Evolutionary conservation across 2,329 filamentous ascomycete genomes (phyloP).

Genomic region (Teratosphaeria destructans): DNA sequence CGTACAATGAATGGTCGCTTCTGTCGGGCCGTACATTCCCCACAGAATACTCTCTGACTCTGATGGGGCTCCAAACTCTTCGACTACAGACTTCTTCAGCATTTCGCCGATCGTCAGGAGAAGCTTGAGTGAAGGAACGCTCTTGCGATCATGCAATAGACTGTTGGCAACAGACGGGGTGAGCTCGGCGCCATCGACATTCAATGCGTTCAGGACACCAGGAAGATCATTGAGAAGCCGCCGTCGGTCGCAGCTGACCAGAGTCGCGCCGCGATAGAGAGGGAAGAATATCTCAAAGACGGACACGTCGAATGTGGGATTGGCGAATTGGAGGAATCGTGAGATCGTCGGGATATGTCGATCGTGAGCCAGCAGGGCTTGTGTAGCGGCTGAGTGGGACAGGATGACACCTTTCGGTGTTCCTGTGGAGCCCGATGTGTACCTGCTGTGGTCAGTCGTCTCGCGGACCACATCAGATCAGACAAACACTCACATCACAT

Average conservation of each 20-base stretch:
- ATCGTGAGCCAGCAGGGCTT: constrained; percentile 74
- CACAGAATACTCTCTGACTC: constrained; percentile 57
- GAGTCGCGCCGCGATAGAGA: constrained; percentile 59
- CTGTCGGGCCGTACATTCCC: constrained; percentile 91
- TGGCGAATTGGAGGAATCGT: constrained; percentile 82
- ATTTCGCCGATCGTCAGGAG: constrained; percentile 88
- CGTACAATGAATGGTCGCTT: constrained; percentile 85
- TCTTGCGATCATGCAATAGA: constrained; percentile 55
- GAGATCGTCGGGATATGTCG: constrained; percentile 63
- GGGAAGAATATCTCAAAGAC: constrained; percentile 95
- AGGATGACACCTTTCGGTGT: constrained; percentile 79
- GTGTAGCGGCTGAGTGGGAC: constrained; percentile 68
- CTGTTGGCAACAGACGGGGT: constrained; percentile 81
- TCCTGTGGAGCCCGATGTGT: constrained; percentile 45
- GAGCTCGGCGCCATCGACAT: constrained; percentile 75
- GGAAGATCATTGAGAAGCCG: constrained; percentile 68
- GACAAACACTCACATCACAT: constrained; percentile 61
- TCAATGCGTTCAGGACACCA: constrained; percentile 50
- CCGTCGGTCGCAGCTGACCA: constrained; percentile 60
- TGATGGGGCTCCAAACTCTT: constrained; percentile 61
- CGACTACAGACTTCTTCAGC: constrained; percentile 66
- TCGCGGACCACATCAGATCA: background rate
- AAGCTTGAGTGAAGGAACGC: constrained; percentile 57
- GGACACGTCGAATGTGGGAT: constrained; percentile 87
- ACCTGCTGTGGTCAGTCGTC: constrained; percentile 3